Evolutionary conservation across 2,329 filamentous ascomycete species (phyloP).

Genomic region (Dactylonectria macrodidyma): DNA sequence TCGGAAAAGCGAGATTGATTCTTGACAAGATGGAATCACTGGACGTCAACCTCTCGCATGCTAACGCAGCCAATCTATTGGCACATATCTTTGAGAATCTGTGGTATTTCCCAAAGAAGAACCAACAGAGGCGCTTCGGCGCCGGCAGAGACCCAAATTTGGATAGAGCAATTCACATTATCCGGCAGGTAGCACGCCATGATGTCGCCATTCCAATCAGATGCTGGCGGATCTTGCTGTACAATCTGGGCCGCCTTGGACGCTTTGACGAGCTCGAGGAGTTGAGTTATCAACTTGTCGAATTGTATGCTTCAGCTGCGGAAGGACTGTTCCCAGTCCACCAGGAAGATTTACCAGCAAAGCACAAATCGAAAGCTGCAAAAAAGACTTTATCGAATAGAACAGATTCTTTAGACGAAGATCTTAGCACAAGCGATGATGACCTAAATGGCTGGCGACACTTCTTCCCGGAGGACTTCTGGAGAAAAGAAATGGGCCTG

Average conservation of each 20-base stretch:
- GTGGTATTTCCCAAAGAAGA: conserved; percentile 46
- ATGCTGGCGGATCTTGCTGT: conserved; percentile 62
- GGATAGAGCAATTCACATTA: conserved; percentile 51
- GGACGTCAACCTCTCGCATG: conserved; percentile 48
- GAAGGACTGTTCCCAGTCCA: conserved; percentile 60
- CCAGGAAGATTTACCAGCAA: conserved; percentile 57
- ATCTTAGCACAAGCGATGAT: not conserved
- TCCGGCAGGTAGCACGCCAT: conserved; percentile 49
- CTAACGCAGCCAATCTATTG: conserved; percentile 47
- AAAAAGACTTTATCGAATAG: not conserved
- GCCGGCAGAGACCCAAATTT: conserved; percentile 41
- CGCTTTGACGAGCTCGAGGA: conserved; percentile 62
- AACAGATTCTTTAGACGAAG: not conserved
- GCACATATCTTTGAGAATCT: conserved; percentile 46
- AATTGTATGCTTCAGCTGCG: conserved; percentile 53
- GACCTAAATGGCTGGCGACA: conserved; percentile 1
- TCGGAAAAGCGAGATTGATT: conserved; percentile 45
- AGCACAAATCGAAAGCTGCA: not conserved
- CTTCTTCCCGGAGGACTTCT: conserved; percentile 42
- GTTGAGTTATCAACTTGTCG: conserved; percentile 59
- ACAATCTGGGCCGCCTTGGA: conserved; percentile 59
- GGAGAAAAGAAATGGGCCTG: conserved; percentile 42
- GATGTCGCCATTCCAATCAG: conserved; percentile 53
- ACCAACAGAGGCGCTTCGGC: conserved; percentile 30
- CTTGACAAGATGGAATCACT: conserved; percentile 53